Base-by-base conservation (phyloP, 306 rosid genomes). In the Trifolium subterraneum region DNA sequence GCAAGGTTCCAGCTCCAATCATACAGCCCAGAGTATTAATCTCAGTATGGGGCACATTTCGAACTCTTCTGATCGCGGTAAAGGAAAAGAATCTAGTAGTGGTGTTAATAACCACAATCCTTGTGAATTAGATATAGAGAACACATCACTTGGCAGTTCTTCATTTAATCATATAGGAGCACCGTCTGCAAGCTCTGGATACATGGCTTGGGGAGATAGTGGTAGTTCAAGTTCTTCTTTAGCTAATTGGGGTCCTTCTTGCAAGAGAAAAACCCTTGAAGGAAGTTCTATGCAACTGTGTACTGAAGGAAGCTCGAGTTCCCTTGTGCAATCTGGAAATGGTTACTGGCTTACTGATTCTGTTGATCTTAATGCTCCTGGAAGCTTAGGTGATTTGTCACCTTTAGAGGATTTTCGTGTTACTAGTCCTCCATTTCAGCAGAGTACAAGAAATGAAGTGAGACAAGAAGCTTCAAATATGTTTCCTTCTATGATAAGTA, bases 221-320 rank as follows among this genome's bases (percentile, higher is more conserved):
- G 67, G 76, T 50, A 79, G 78, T 64, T 77, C 93, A 5, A 75
- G 87, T 62, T 86, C 95, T 65, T 80, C 92, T 48, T 82, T 86
- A 36, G 91, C 82, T 22, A 86, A 83, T 70, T 92, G 96, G 93
- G 96, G 93, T 55, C 84, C 89, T 81, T 90, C 92, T 45, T 88
- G 97, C 87, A 92, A 92, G 86, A 83, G 97, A 71, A 92, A 90
- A 84, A 76, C 93, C 59, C 81, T 90, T 79, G 96, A 92, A 85
- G 91, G 86, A 71, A 86, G 87, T 78, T 85, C 97, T 73, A 76
- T 82, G 58, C 92, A 88, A 72, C 79, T 86, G 36, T 82, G 84
- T 72, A 56, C 83, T 14, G 88, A 87, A 59, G 92, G 83, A 80
- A 87, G 88, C 77, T 92, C 93, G 47, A 87, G 86, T 86, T 82